These are phyloP conservation scores for Ogataea neopini DNA, from an alignment of 805 yeast genomes.

Conservation along the genomic window DNA sequence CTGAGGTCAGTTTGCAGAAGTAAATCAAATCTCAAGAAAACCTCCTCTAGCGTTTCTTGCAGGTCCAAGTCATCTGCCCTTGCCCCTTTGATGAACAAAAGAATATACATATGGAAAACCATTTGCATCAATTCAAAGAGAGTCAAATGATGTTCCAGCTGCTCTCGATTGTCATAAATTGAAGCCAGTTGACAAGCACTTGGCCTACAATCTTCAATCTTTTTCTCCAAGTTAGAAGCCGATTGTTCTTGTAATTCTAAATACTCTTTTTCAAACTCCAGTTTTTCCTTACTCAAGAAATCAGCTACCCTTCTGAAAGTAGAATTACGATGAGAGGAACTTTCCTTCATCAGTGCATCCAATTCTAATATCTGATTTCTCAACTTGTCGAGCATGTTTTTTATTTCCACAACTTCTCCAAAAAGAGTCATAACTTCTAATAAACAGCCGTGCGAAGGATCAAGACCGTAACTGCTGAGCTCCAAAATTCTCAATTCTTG, in stretches of 20 bases:
- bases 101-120: not conserved
- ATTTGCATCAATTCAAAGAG: not conserved
- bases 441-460: not conserved
- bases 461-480: not conserved
- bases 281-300: not conserved
- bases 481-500: not conserved
- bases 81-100: not conserved
- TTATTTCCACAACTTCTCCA: not conserved
- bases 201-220: not conserved
- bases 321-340: not conserved
- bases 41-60: not conserved
- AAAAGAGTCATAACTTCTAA: not conserved
- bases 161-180: not conserved
- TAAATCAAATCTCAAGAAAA: not conserved
- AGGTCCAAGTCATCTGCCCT: not conserved
- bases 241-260: not conserved
- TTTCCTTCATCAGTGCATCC: not conserved
- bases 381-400: not conserved
- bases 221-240: not conserved
- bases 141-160: not conserved
- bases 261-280: not conserved
- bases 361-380: not conserved
- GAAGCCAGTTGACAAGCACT: not conserved
- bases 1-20: not conserved
- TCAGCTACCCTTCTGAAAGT: not conserved